phyloP scores from a whole-genome alignment of 2,329 filamentous ascomycete species.

The Epicoccum nigrum region DNA sequence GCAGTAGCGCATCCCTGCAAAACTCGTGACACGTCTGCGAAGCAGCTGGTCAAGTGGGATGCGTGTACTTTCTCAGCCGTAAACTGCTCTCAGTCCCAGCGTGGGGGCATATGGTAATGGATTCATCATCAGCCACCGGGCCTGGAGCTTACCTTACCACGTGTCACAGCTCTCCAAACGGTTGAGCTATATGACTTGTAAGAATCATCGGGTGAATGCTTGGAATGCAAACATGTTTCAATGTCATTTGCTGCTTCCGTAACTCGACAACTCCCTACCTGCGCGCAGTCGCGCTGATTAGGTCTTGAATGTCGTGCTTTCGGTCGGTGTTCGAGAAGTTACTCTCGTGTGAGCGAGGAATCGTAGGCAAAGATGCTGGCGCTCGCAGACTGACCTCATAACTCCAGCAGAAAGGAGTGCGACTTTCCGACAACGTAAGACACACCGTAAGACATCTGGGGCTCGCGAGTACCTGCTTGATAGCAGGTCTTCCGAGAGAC shows the following conservation, averaged over 20 bases:
- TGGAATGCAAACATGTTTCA: constrained; percentile 43
- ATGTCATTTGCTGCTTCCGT: constrained; percentile 20
- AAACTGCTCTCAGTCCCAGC: background rate
- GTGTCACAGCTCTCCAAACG: constrained; percentile 36
- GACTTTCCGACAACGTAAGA: background rate
- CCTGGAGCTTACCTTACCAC: constrained; percentile 40
- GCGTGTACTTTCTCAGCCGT: background rate
- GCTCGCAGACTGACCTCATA: background rate
- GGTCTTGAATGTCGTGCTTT: constrained; percentile 1
- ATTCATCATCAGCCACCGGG: constrained; percentile 21
- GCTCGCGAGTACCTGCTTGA: background rate
- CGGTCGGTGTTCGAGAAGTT: background rate
- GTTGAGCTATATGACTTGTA: constrained; percentile 37
- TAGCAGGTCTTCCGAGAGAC: background rate
- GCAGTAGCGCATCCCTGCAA: constrained; percentile 28
- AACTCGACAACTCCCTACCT: constrained; percentile 11
- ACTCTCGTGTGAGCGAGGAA: background rate
- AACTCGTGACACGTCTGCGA: constrained; percentile 20
- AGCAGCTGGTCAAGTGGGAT: background rate
- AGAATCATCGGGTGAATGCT: constrained; percentile 30
- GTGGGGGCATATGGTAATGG: constrained; percentile 6
- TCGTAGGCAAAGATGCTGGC: background rate
- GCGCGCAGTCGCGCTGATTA: constrained; percentile 6
- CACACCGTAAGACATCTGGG: background rate
- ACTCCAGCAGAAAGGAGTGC: background rate